Evolutionary conservation across 257 asterid genomes (phyloP).

Genomic region (Lycium barbarum): DNA sequence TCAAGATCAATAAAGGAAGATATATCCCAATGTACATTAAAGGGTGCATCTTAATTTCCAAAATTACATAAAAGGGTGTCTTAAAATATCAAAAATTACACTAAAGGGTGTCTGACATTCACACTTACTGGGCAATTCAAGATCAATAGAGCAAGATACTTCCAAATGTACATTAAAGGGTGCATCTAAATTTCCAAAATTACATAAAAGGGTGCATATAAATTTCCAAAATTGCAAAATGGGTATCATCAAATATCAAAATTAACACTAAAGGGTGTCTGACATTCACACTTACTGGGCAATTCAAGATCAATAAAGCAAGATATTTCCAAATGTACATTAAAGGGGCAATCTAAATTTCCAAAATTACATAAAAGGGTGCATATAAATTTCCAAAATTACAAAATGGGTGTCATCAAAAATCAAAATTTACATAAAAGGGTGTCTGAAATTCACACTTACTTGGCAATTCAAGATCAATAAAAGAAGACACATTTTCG

Average conservation of each 20-base stretch:
- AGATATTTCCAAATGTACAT: slow-evolving; percentile 37
- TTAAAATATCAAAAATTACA: not conserved
- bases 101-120: not conserved
- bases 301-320: slow-evolving; percentile 91
- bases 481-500: slow-evolving; percentile 79
- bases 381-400: no score
- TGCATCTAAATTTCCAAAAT: no score
- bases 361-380: no score
- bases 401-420: no score
- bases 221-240: not conserved
- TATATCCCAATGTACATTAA: not conserved
- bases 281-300: slow-evolving; percentile 56
- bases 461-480: slow-evolving; percentile 91
- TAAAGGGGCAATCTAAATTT: no score
- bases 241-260: not conserved
- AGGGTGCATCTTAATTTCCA: no score
- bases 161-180: no score
- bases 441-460: slow-evolving; percentile 26
- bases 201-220: no score
- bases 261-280: not conserved
- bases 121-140: slow-evolving; percentile 74
- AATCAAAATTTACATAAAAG: not conserved
- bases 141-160: slow-evolving; percentile 52
- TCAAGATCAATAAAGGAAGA: slow-evolving; percentile 94
- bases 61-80: no score